Evolutionary conservation across 2,329 filamentous ascomycete genomes (phyloP).

Genomic region (Alternaria ethzedia): DNA sequence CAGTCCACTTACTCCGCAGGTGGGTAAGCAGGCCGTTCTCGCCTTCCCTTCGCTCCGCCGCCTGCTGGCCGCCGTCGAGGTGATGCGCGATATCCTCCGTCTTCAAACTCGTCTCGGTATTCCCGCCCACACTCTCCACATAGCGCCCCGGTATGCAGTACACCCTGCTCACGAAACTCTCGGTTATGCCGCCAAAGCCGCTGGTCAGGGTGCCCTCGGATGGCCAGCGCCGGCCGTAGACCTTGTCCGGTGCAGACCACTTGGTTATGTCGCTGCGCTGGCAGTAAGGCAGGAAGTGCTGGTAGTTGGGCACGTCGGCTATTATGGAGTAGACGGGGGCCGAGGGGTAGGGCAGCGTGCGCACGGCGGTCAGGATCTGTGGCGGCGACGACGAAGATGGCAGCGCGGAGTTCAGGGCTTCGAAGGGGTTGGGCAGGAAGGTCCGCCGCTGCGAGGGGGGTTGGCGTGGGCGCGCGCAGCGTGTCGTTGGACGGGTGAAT

Average conservation of each 20-base stretch:
- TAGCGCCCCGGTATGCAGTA: constrained; percentile 75
- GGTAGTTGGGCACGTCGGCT: constrained; percentile 82
- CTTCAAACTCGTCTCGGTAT: constrained; percentile 55
- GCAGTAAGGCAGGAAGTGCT: constrained; percentile 91
- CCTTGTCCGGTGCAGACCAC: constrained; percentile 65
- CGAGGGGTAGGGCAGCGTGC: constrained; percentile 77
- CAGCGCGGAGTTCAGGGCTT: constrained; percentile 42
- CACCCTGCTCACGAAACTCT: constrained; percentile 81
- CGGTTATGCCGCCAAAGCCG: constrained; percentile 83
- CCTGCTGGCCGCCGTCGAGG: constrained; percentile 27
- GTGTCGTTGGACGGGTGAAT: constrained; percentile 46
- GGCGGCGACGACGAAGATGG: constrained; percentile 43
- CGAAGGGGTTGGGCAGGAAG: constrained; percentile 56
- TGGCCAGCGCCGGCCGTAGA: constrained; percentile 65
- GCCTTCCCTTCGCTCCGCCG: constrained; percentile 6
- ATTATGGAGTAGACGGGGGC: constrained; percentile 80
- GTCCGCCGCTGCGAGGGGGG: constrained; percentile 41
- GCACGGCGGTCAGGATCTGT: constrained; percentile 74
- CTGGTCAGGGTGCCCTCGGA: constrained; percentile 79
- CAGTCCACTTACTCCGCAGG: constrained; percentile 73
- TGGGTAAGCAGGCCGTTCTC: constrained; percentile 64
- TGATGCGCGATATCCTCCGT: constrained; percentile 52
- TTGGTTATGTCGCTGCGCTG: constrained; percentile 75
- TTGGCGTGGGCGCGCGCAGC: constrained; percentile 15
- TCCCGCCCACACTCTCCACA: constrained; percentile 79